Evolutionary conservation across 1,284 basidiomycete species (phyloP).

Genomic region (Fomitopsis betulina): DNA sequence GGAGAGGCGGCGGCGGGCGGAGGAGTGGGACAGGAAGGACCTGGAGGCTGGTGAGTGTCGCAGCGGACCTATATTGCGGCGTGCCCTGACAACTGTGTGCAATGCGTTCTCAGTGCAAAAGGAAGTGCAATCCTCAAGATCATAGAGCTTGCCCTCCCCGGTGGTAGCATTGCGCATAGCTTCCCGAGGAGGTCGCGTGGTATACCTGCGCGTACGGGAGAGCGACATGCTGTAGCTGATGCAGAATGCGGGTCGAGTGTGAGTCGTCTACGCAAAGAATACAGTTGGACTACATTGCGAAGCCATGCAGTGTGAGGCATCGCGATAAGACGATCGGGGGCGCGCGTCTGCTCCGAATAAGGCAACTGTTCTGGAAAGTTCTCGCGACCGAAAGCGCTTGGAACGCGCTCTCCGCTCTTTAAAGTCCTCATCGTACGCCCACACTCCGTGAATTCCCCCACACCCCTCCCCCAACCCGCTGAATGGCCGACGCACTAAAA

Average conservation of each 20-base stretch:
- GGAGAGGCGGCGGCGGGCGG: conserved; percentile 11
- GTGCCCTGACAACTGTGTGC: neutral
- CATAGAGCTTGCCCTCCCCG: neutral
- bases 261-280: neutral
- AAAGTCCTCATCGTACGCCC: neutral
- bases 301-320: no score
- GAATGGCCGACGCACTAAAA: conserved; percentile 59
- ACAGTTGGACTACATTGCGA: no score
- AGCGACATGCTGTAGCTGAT: no score
- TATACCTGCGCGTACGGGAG: no score
- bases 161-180: neutral
- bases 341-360: neutral
- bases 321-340: neutral
- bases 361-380: conserved; percentile 1
- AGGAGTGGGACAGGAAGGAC: conserved; percentile 27
- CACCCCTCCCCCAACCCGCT: conserved; percentile 7
- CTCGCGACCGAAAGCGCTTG: neutral
- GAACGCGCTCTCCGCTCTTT: neutral
- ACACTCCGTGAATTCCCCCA: neutral
- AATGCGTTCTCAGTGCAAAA: neutral
- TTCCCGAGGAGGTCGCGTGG: no score
- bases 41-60: conserved; percentile 25
- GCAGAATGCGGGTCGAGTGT: no score
- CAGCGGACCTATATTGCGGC: neutral
- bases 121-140: neutral